Percentiles rank a stretch among this genome's conserved stretches.
These are phyloP conservation scores for Xylariaceae sp. DNA, from an alignment of 2,329 filamentous ascomycete species.

Conservation along the genomic window DNA sequence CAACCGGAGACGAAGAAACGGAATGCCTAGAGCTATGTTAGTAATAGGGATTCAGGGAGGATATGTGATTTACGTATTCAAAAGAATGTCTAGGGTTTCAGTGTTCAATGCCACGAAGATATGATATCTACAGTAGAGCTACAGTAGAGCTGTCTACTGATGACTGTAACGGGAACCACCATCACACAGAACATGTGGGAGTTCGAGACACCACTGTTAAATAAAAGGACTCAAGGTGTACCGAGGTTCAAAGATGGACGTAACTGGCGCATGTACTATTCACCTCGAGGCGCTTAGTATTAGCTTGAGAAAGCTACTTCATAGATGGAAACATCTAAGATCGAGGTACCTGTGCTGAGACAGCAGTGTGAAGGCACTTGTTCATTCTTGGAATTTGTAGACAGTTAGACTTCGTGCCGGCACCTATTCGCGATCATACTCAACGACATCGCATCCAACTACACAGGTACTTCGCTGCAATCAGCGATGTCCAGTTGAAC, in stretches of 20 bases:
- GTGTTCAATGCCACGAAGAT: slow-evolving; percentile 71
- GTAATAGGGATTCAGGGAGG: slow-evolving; percentile 66
- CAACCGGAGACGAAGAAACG: slow-evolving; percentile 58
- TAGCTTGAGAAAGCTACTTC: no score
- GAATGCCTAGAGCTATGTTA: slow-evolving; percentile 69
- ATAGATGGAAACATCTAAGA: no score
- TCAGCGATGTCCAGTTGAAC: no score
- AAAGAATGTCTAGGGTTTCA: slow-evolving; percentile 65
- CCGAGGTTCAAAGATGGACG: slow-evolving; percentile 66
- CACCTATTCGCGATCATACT: no score
- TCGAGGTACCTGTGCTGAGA: no score
- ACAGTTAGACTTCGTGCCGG: no score
- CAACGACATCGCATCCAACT: no score
- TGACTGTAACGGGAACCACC: slow-evolving; percentile 54
- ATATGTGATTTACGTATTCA: slow-evolving; percentile 63
- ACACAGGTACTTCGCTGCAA: no score
- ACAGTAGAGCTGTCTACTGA: slow-evolving; percentile 59
- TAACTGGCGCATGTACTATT: slow-evolving; percentile 53
- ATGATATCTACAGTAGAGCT: slow-evolving; percentile 62
- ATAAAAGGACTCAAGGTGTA: slow-evolving; percentile 64
- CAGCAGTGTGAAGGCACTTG: no score
- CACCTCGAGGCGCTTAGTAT: background rate
- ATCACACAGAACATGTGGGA: slow-evolving; percentile 63
- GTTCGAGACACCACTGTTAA: slow-evolving; percentile 66
- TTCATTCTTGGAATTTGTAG: no score